Evolutionary conservation across 2,329 filamentous ascomycete species (phyloP), one percentile per base, ranked within the genome.

Genomic region (Colletotrichum sp.): DNA sequence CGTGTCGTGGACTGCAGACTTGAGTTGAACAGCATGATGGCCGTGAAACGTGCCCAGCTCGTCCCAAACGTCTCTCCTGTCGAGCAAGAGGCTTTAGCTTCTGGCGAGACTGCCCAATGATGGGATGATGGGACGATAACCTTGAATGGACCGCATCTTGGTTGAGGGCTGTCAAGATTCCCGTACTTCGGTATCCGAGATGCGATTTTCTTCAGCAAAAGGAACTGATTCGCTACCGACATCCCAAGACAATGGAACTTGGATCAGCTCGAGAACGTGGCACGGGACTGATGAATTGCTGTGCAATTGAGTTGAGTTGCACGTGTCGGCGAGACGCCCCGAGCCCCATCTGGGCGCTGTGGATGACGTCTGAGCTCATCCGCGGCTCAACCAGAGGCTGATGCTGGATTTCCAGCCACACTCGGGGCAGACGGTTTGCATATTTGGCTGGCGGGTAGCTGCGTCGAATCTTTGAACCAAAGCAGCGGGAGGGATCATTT

Each of bases 11-110:
- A 63, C 21, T 21, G 32, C 24, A 59, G 34, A 71, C n/a, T 71
- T 75, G 72, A 66, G 67, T 71, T 49, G 67, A 71, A 75, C 67
- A 30, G 60, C 60, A 60, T 59, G 21, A 66, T 30, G 24, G 9
- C 21, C 28, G 26, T 73, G 66, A 69, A 73, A 73, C 66, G 32
- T 63, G 60, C 34, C 24, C 59, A 70, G 57, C 57, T 64, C 39
- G 66, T 57, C 66, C 71, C 55, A 69, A 57, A 63, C 66, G 34
- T 24, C 59, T 16, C 32, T 49, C n/a, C 28, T 49, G 16, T 21
- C 39, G 30, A 30, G 21, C 36, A 36, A 62, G 36, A n/a, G 55
- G 34, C 65, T 73, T 34, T n/a, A 21, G 55, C 55, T 73, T 39
- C 55, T 32, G n/a, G 57, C 36, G 39, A 63, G 68, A 70, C n/a